phyloP scores from a whole-genome alignment of 1,139 yeast species.

The Candida sojae region DNA sequence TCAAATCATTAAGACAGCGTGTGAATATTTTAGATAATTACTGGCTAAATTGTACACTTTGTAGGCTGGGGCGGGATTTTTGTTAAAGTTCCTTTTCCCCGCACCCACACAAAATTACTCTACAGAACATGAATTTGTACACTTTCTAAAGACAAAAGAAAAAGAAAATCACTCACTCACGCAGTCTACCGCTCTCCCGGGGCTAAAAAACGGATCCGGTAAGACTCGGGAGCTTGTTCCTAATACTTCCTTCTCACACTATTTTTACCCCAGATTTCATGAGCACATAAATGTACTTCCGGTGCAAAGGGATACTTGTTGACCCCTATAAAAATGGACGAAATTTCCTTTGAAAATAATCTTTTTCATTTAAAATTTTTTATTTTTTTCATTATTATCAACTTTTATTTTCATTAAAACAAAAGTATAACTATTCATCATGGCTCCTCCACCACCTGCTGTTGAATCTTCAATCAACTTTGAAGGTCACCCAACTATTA shows the following conservation, averaged over 20 bases:
- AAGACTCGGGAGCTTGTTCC: conserved; percentile 2
- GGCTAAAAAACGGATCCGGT: not conserved
- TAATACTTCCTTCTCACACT: conserved; percentile 1
- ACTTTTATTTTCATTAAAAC: not conserved
- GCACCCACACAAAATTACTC: not conserved
- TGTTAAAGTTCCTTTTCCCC: conserved; percentile 1
- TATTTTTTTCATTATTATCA: not conserved
- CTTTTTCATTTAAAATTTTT: not conserved
- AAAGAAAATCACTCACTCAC: not conserved
- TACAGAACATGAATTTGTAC: no score
- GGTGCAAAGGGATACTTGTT: not conserved
- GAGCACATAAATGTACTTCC: not conserved
- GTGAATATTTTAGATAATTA: no score
- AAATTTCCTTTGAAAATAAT: conserved; percentile 1
- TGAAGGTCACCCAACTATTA: conserved; percentile 45
- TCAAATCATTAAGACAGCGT: no score
- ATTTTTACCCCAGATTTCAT: conserved; percentile 5
- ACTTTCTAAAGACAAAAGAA: not conserved
- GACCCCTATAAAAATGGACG: conserved; percentile 2
- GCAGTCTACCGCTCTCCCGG: not conserved
- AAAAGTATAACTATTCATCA: conserved; percentile 15
- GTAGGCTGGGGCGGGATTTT: no score
- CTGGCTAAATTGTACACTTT: no score
- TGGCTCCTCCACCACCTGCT: conserved; percentile 55
- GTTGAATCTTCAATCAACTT: conserved; percentile 49